Evolutionary conservation across 2,329 filamentous ascomycete species (phyloP), one percentile per base, ranked within the genome.

Genomic region (Fusarium sp.): DNA sequence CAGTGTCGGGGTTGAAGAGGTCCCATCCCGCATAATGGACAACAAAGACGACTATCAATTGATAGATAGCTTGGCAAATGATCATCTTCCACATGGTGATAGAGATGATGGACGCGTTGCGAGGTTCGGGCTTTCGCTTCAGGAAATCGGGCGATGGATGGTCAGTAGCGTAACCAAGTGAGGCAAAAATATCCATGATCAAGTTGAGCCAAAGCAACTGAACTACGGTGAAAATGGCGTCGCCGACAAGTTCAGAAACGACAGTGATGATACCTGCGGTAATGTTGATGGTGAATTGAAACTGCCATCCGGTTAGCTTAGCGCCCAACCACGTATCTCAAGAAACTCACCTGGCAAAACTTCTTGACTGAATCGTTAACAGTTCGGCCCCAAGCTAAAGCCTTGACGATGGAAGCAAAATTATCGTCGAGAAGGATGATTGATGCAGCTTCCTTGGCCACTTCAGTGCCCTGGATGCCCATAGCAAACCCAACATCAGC

Each of bases 81-180:
- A 90, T 89, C 84, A 90, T 89, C 79, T 90, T 90, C 86, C 87
- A 89, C 88, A 90, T 90, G 8, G 72, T 70, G 5, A 73, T 81
- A 2, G 90, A 93, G 71, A 95, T 93, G 5, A 95, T 83, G 0
- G 92, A 87, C 2, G 91, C 90, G 48, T 87, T 90, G 75, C 94
- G 94, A 8, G 80, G 78, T 66, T 85, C 82, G 1, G 84, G 84
- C 23, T 78, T 77, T 39, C 89, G 84, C 63, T 89, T 78, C 18
- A 91, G 82, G 43, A 90, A 85, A 56, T 83, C 83, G 8, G 84
- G 81, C 3, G 84, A 85, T 0, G 89, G 89, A 6, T 87, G 86
- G 69, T 91, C 89, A 1, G 89, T 91, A 8, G 89, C 89, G 13
- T 91, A 82, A 11, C 88, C 89, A 29, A 91, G 84, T 16, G 89